Conservation (phyloP, 2,329 filamentous ascomycete species). For the Grosmannia huntii region DNA sequence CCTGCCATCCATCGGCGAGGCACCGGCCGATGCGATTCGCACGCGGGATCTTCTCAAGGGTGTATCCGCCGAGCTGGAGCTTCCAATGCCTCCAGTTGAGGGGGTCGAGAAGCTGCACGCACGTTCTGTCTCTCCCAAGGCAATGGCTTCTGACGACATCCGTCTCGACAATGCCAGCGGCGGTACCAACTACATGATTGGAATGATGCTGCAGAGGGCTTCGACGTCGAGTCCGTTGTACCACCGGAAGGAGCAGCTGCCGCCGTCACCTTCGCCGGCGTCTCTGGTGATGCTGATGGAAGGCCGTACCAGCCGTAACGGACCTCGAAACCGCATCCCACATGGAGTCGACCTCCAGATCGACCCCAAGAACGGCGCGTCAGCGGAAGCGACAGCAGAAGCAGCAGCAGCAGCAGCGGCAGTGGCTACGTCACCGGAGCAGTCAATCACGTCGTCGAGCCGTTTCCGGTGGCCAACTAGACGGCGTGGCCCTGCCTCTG, state of each 20-base stretch:
- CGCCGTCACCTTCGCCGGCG: slow-evolving; percentile 57
- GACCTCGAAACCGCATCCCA: slow-evolving; percentile 68
- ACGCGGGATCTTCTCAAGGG: slow-evolving; percentile 19
- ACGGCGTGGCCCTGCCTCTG: slow-evolving; percentile 40
- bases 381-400: slow-evolving; percentile 23
- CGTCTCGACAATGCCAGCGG: slow-evolving; percentile 20
- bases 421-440: slow-evolving; percentile 32
- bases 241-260: slow-evolving; percentile 34
- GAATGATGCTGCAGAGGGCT: slow-evolving; percentile 45
- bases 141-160: not conserved
- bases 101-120: slow-evolving; percentile 14
- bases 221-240: slow-evolving; percentile 54
- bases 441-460: slow-evolving; percentile 38
- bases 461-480: slow-evolving; percentile 43
- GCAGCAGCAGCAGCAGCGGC: slow-evolving; percentile 11
- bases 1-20: slow-evolving; percentile 69
- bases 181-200: slow-evolving; percentile 19
- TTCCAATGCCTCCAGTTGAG: slow-evolving; percentile 7
- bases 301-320: slow-evolving; percentile 47
- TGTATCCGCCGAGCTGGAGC: not conserved
- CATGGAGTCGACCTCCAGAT: slow-evolving; percentile 55
- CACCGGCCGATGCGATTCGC: slow-evolving; percentile 23
- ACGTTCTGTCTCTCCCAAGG: slow-evolving; percentile 24
- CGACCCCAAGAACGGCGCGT: slow-evolving; percentile 26
- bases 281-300: slow-evolving; percentile 51